Evolutionary conservation across 2,329 filamentous ascomycete species (phyloP).

Genomic region (Beauveria sp.): DNA sequence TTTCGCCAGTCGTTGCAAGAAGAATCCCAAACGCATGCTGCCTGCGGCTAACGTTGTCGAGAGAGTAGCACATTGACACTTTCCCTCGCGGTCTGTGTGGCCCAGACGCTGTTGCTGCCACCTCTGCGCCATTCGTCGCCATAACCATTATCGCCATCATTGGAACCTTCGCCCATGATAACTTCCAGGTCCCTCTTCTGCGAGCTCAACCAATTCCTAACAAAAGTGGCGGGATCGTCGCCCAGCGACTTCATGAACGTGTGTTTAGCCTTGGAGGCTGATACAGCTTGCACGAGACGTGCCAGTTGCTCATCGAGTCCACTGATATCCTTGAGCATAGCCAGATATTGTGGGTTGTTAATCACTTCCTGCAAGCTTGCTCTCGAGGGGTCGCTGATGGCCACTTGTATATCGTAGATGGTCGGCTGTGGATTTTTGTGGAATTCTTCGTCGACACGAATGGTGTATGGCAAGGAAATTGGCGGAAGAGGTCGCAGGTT

Average conservation of each 20-base stretch:
- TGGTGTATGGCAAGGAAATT: constrained; percentile 80
- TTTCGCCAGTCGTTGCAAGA: too few relatives aligned
- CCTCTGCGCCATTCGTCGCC: constrained; percentile 64
- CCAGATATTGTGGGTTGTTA: constrained; percentile 61
- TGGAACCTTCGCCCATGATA: constrained; percentile 72
- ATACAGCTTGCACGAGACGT: constrained; percentile 71
- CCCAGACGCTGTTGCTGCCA: constrained; percentile 47
- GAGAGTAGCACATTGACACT: constrained; percentile 55
- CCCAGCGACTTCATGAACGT: constrained; percentile 74
- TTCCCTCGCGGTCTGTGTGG: constrained; percentile 53
- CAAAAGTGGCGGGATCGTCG: constrained; percentile 75
- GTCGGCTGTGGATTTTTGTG: constrained; percentile 69
- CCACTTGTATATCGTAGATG: constrained; percentile 82
- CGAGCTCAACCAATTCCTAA: constrained; percentile 80
- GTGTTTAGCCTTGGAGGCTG: constrained; percentile 78
- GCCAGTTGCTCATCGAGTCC: constrained; percentile 79
- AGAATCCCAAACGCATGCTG: too few relatives aligned
- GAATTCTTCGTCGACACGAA: constrained; percentile 82
- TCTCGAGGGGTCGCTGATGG: constrained; percentile 74
- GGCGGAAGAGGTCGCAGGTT: constrained; percentile 77
- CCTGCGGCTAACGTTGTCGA: constrained; percentile 34
- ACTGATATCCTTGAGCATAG: constrained; percentile 68
- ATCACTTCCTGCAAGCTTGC: constrained; percentile 57
- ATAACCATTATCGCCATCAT: constrained; percentile 46
- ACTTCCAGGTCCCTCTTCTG: constrained; percentile 88